Conservation (phyloP, 805 yeast genomes). For the Candida alai region DNA sequence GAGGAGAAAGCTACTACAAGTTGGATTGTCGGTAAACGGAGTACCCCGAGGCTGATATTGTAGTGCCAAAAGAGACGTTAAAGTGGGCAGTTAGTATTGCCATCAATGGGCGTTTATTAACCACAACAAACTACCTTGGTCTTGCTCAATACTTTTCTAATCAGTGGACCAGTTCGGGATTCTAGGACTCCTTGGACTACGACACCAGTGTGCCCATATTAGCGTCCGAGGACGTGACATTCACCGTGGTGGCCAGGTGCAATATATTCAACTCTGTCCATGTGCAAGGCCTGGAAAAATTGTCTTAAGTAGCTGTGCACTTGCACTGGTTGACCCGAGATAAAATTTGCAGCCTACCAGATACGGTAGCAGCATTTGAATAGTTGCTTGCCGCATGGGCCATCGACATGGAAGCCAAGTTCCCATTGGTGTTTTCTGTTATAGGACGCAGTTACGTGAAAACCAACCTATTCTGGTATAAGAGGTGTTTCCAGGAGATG, state of each 20-base stretch:
- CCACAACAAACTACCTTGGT: conserved; percentile 7
- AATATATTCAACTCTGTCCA: conserved; percentile 5
- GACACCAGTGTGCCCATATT: conserved; percentile 8
- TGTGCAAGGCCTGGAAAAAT: background rate
- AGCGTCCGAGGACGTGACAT: conserved; percentile 3
- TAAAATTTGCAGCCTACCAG: conserved; percentile 5
- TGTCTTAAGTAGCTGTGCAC: conserved; percentile 6
- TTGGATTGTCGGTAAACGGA: conserved; percentile 6
- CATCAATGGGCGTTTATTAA: conserved; percentile 11
- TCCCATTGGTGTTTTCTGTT: conserved; percentile 29
- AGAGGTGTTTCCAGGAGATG: background rate
- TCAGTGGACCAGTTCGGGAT: too few species aligned
- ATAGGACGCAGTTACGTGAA: conserved; percentile 23
- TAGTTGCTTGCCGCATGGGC: conserved; percentile 20
- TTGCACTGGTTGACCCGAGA: conserved; percentile 9
- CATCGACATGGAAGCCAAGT: conserved; percentile 23
- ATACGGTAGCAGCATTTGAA: conserved; percentile 15
- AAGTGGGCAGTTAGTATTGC: conserved; percentile 8
- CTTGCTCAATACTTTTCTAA: too few species aligned
- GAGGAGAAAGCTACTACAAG: conserved; percentile 8
- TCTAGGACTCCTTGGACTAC: conserved; percentile 11
- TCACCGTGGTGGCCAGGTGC: conserved; percentile 11
- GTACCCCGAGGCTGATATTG: background rate
- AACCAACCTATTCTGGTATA: conserved; percentile 16
- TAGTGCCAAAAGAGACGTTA: conserved; percentile 2